Conservation (phyloP, 352 stramenopile genomes). For the Detonula confervacea region DNA sequence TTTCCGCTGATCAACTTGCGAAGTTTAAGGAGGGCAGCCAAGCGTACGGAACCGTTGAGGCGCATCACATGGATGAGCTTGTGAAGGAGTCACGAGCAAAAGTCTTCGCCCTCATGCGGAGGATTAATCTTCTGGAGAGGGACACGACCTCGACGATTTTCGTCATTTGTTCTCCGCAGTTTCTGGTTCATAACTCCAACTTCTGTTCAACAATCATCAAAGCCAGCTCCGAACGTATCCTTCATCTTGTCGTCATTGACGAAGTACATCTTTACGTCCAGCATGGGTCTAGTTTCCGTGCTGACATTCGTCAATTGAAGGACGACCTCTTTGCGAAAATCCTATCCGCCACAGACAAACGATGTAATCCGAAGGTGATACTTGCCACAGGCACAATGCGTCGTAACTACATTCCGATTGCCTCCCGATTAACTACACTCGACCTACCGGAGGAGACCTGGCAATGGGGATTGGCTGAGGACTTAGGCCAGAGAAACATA, state of each 20-base stretch:
- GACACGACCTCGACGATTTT: neutral
- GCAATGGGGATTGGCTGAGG: neutral
- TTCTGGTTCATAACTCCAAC: neutral
- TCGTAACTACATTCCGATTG: neutral
- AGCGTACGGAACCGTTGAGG: neutral
- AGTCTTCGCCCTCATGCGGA: neutral
- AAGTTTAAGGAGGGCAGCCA: neutral
- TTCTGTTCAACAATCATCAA: neutral
- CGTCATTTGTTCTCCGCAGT: neutral
- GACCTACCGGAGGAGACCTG: neutral
- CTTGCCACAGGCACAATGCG: neutral
- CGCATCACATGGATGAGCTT: neutral
- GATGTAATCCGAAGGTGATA: neutral
- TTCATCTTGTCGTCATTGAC: neutral
- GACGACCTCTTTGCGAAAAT: neutral
- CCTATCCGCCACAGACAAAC: neutral
- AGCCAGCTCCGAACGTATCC: neutral
- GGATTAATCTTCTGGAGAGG: neutral
- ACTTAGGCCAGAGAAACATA: neutral
- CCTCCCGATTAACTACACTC: neutral
- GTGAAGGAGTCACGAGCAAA: neutral
- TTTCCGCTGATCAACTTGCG: conserved; percentile 3
- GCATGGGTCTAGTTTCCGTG: neutral
- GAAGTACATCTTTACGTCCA: conserved; percentile 1
- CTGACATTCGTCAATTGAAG: neutral